A percentile compares a stretch with the other conserved stretches of the same genome.
These are phyloP conservation scores for Eremothecium cymbalariae DNA, from an alignment of 1,139 yeast genomes.

Conservation along the genomic window DNA sequence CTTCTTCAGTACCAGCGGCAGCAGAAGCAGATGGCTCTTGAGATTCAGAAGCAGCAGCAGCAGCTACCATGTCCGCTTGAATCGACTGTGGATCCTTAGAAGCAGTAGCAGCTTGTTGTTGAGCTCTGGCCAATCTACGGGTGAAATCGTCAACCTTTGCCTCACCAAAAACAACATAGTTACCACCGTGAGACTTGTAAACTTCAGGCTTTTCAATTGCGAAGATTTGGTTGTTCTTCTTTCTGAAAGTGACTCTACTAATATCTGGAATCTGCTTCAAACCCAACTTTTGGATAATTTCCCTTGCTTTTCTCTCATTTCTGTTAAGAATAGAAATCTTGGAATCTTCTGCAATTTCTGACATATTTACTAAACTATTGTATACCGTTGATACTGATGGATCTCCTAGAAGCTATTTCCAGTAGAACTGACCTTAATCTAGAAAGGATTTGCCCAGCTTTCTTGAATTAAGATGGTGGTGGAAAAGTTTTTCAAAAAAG, in stretches of 20 bases:
- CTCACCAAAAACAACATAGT: slow-evolving; percentile 95
- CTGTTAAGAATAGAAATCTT: slow-evolving; percentile 77
- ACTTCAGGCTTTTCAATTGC: slow-evolving; percentile 95
- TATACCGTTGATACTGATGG: too few relatives aligned
- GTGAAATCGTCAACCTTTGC: slow-evolving; percentile 90
- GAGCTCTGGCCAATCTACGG: slow-evolving; percentile 74
- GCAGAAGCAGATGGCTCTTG: slow-evolving; percentile 49
- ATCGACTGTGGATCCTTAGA: slow-evolving; percentile 40
- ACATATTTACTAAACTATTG: slow-evolving; percentile 12
- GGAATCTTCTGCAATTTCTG: slow-evolving; percentile 78
- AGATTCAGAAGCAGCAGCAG: slow-evolving; percentile 45
- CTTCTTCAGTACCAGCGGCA: slow-evolving; percentile 41
- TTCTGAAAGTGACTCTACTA: slow-evolving; percentile 92
- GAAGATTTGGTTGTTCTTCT: slow-evolving; percentile 85
- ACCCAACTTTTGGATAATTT: slow-evolving; percentile 78
- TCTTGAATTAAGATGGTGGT: background rate
- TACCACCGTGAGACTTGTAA: slow-evolving; percentile 87
- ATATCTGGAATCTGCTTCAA: slow-evolving; percentile 89
- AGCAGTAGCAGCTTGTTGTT: slow-evolving; percentile 44
- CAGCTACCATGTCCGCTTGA: slow-evolving; percentile 82
- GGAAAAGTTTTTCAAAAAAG: background rate
- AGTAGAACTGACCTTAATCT: too few relatives aligned
- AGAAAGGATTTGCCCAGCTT: background rate
- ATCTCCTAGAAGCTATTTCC: too few relatives aligned
- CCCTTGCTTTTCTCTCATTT: slow-evolving; percentile 96